These are phyloP conservation scores for Lepidium sativum DNA, from an alignment of 345 rosid species.

Conservation along the genomic window DNA sequence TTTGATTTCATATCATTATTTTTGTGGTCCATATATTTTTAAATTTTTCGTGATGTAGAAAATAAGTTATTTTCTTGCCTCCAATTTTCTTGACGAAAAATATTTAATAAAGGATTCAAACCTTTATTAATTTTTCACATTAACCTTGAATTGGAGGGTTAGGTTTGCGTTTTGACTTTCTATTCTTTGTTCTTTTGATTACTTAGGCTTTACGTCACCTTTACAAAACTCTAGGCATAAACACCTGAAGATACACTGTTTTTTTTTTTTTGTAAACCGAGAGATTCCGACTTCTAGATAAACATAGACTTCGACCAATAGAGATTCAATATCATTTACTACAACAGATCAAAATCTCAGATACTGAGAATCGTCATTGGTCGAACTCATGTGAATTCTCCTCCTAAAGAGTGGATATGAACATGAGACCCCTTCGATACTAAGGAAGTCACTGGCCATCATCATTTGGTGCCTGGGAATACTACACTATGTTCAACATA, in stretches of 20 bases:
- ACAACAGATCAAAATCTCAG: no score
- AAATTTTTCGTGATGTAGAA: neutral
- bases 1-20: neutral
- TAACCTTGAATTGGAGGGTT: constrained; percentile 20
- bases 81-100: neutral
- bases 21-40: neutral
- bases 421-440: no score
- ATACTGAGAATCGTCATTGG: no score
- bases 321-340: no score
- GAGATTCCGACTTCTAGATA: no score
- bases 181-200: neutral
- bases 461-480: neutral
- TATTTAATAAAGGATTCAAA: neutral
- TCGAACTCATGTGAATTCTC: no score
- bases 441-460: no score
- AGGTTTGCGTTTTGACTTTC: constrained; percentile 28
- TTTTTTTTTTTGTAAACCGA: no score
- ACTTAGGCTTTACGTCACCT: constrained; percentile 19
- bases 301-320: no score
- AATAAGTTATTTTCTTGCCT: neutral
- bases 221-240: neutral
- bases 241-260: neutral
- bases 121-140: constrained; percentile 7
- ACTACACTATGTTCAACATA: neutral
- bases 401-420: no score